A percentile compares a stretch with the other conserved stretches of the same genome.
Conservation (phyloP, 225 moss, liverwort and hornwort genomes). For the Sphagnum tenellum region DNA sequence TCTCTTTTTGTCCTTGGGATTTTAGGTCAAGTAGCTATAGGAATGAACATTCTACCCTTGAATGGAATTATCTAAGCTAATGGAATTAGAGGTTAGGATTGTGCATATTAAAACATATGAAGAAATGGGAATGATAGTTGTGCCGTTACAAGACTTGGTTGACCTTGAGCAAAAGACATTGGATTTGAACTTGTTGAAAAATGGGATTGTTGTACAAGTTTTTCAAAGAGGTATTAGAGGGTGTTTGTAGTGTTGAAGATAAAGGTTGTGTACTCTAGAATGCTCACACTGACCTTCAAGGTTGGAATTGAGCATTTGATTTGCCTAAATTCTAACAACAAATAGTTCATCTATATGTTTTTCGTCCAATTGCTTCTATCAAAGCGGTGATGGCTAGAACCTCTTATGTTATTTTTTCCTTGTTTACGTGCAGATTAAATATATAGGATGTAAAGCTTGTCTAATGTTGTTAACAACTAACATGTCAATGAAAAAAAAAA, state of each 20-base stretch:
- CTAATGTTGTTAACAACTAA: constrained; percentile 84
- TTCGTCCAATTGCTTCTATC: no score
- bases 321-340: no score
- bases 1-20: no score
- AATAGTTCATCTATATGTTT: no score
- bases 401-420: no score
- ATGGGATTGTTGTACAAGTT: constrained; percentile 73
- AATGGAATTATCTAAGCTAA: background rate
- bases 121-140: constrained; percentile 64
- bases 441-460: constrained; percentile 64
- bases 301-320: no score
- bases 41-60: no score
- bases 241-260: background rate
- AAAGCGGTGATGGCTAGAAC: no score
- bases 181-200: constrained; percentile 57
- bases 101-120: constrained; percentile 75
- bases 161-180: constrained; percentile 21
- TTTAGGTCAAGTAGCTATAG: no score
- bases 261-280: no score
- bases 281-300: no score
- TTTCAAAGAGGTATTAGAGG: constrained; percentile 44
- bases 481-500: constrained; percentile 86
- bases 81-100: background rate
- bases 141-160: constrained; percentile 47
- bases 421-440: no score